Evolutionary conservation across 1,284 basidiomycete genomes (phyloP).

Genomic region (Stereum hirsutum): DNA sequence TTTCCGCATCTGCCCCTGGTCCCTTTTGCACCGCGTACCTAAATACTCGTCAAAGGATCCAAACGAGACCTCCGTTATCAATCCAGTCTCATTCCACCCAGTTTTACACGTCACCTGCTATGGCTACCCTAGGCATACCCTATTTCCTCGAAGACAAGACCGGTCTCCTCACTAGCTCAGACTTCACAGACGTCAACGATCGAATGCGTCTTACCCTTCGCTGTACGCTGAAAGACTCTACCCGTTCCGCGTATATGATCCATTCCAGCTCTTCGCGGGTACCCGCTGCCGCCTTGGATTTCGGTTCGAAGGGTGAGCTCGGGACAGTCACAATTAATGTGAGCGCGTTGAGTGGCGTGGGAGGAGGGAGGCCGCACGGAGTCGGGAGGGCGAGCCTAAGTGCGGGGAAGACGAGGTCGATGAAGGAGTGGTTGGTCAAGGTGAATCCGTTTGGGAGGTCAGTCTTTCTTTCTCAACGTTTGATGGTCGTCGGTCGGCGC

Average conservation of each 20-base stretch:
- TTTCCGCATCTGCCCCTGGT: no score
- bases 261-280: conserved; percentile 22
- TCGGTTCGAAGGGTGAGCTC: conserved; percentile 36
- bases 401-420: conserved; percentile 28
- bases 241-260: conserved; percentile 41
- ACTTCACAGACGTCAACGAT: conserved; percentile 54
- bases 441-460: conserved; percentile 30
- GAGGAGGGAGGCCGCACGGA: no score
- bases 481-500: no score
- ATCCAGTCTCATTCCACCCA: no score
- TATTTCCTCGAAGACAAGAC: conserved; percentile 56
- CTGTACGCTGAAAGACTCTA: conserved; percentile 31
- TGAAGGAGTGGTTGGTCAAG: conserved; percentile 43
- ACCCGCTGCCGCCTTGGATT: conserved; percentile 41
- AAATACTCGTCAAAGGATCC: no score
- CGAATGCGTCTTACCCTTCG: conserved; percentile 42
- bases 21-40: no score
- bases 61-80: no score
- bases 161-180: conserved; percentile 39
- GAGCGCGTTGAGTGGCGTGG: no score
- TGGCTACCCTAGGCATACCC: conserved; percentile 42
- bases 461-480: conserved; percentile 2
- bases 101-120: no score
- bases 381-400: no score
- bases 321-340: conserved; percentile 45